Conservation (phyloP, 805 yeast species). For the Starmerella gropengiesseri region DNA sequence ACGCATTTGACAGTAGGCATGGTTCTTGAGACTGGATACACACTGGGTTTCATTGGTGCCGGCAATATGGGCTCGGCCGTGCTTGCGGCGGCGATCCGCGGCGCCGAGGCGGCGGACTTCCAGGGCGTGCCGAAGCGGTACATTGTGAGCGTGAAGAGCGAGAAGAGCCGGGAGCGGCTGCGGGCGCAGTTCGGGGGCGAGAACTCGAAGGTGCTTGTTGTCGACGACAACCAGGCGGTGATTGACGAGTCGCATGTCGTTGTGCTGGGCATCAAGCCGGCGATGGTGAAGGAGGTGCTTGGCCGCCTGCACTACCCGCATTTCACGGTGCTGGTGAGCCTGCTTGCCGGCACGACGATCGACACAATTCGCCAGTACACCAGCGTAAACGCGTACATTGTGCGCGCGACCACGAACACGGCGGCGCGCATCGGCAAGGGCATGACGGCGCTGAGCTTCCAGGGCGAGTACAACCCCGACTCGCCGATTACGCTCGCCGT, state of each 20-base stretch:
- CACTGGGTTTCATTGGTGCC: conserved; percentile 74
- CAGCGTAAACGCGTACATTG: conserved; percentile 39
- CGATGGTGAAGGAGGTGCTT: conserved; percentile 52
- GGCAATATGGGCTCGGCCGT: conserved; percentile 97
- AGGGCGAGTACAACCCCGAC: conserved; percentile 35
- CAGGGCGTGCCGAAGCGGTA: conserved; percentile 57
- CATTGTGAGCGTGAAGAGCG: conserved; percentile 63
- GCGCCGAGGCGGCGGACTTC: conserved; percentile 29
- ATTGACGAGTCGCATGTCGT: conserved; percentile 57
- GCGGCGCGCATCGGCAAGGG: conserved; percentile 91
- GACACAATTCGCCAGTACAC: conserved; percentile 42
- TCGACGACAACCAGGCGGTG: conserved; percentile 43
- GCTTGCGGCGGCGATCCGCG: conserved; percentile 58
- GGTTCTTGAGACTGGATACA: conserved; percentile 30
- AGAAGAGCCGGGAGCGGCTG: conserved; percentile 41
- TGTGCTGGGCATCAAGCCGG: conserved; percentile 84
- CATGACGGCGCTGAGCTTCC: conserved; percentile 82
- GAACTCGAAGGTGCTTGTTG: conserved; percentile 36
- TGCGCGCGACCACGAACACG: conserved; percentile 96
- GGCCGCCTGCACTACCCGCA: conserved; percentile 36
- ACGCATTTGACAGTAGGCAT: background rate
- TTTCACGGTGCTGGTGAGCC: conserved; percentile 57
- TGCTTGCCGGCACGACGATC: conserved; percentile 89
- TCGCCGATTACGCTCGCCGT: conserved; percentile 27
- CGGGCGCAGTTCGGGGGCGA: conserved; percentile 38